Evolutionary conservation across 2,329 filamentous ascomycete species (phyloP), one percentile per base, ranked within the genome.

Genomic region (Teratosphaeria zuluensis): DNA sequence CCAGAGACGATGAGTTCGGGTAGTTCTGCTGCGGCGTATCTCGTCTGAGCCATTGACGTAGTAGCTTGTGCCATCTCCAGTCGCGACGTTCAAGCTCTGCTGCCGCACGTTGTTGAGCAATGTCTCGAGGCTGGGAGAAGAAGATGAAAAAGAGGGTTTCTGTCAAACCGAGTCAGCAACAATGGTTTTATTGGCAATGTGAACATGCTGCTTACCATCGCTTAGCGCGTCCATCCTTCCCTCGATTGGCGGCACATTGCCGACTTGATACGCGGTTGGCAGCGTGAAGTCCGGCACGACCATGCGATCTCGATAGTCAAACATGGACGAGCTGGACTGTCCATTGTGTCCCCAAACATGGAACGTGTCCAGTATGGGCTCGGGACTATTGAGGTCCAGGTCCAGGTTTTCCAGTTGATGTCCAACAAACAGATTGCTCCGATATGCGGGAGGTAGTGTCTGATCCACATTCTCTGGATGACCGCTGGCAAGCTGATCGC

Each of bases 71-170:
- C 75, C 78, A 82, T 55, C 80, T 73, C 80, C 80, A 82, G 61
- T 80, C 78, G 33, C 78, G 75, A 33, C 73, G 73, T 65, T 76
- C 73, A 66, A 88, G 72, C 68, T 87, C 84, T 59, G 80, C 77
- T 7, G 84, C 84, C 5, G 84, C 84, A 53, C 85, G 75, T 67
- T 88, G 85, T 68, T 88, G 85, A 69, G 84, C 77, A 58, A 86
- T 79, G 66, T 87, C 84, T 59, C 82, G 77, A 14, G 84, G 84
- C 74, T 83, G 81, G 62, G 83, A 84, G 73, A 87, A 88, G 76
- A 88, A 88, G 60, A 87, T 85, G 68, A 83, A 84, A 69, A 88
- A 85, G 4, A 88, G 75, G 0, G 85, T 87, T 69, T 88, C 85
- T 63, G 84, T 78, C 51, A 12, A 24, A 9, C n/a, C n/a, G 12